Base-by-base conservation (phyloP, 2,329 filamentous ascomycete genomes). In the Fusarium agapanthi region DNA sequence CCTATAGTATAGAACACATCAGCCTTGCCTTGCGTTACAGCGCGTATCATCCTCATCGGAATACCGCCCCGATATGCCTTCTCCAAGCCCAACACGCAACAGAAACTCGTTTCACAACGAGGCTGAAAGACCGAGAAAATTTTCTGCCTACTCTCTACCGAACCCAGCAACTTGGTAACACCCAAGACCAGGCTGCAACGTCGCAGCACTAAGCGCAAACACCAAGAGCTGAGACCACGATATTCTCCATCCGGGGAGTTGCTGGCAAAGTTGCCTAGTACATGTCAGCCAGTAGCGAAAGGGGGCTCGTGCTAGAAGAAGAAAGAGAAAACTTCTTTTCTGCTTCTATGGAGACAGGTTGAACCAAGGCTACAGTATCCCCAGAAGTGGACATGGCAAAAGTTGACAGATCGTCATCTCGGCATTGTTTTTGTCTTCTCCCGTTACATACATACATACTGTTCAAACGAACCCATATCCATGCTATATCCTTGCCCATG, bases 81-180 rank as follows among this genome's bases (percentile, higher is more conserved):
- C 22, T 55, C 24, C 40, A 48, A 50, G 45, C 43, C 43, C 48
- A 68, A 67, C 16, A 18, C 26, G 50, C 28, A 30, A 28, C 32
- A 61, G 47, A 26, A 37, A 38, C 18, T 40, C 44, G 32, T 55
- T 57, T 50, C 64, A 51, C 54, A 51, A 65, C 58, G 69, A 69
- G 69, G 58, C 64, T 72, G 69, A 69, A 56, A 56, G 26, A 37
- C 24, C 20, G 32, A 65, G 38, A 54, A 41, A 56, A 32, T 12
- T 15, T 30, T 30, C 16, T 37, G 26, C n/a, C 13, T 34, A 28
- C 32, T 11, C 40, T 30, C 35, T 61, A n/a, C 38, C 53, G 61
- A 55, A 72, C 68, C 69, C 68, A 71, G 45, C 58, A 69, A 53
- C 68, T 71, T 37, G 69, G 68, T 54, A 67, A 67, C 41, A 54